These are phyloP conservation scores for Phylloporus rhodoxanthus DNA, from an alignment of 768 basidiomycete genomes.

Conservation along the genomic window DNA sequence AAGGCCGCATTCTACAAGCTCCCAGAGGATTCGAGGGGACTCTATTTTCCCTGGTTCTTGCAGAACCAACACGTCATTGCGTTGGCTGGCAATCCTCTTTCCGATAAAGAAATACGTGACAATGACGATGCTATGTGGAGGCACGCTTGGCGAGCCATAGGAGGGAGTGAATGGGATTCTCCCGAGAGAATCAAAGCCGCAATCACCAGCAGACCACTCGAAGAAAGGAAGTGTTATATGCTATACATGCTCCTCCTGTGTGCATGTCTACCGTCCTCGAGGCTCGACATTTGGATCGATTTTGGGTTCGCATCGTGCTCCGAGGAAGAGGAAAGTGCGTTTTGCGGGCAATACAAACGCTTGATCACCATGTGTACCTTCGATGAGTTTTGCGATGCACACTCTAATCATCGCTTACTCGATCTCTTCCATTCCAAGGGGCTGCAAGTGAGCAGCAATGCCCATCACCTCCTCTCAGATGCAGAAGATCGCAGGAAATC, in stretches of 20 bases:
- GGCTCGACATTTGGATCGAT: constrained; percentile 4
- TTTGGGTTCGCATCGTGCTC: constrained; percentile 20
- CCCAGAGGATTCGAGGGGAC: constrained; percentile 22
- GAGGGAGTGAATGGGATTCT: constrained; percentile 5
- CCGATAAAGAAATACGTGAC: not conserved
- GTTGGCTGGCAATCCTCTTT: constrained; percentile 2
- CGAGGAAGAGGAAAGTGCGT: constrained; percentile 5
- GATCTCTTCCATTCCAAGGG: constrained; percentile 5
- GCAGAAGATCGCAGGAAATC: not conserved
- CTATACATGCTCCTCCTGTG: constrained; percentile 2
- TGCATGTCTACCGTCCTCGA: not conserved
- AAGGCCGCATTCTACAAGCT: constrained; percentile 23
- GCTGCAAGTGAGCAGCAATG: not conserved
- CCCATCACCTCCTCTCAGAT: not conserved
- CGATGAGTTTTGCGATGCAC: constrained; percentile 7
- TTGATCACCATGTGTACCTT: constrained; percentile 11
- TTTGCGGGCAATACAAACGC: not conserved
- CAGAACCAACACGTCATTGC: constrained; percentile 29
- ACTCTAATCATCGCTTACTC: not conserved
- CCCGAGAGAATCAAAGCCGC: not conserved
- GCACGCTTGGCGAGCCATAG: constrained; percentile 6
- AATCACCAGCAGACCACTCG: not conserved
- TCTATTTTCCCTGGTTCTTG: constrained; percentile 34
- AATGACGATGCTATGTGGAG: not conserved
- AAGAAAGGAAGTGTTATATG: not conserved